Base-by-base conservation (phyloP, 192 early-diverging fungal species). In the Rhizophagus clarus region DNA sequence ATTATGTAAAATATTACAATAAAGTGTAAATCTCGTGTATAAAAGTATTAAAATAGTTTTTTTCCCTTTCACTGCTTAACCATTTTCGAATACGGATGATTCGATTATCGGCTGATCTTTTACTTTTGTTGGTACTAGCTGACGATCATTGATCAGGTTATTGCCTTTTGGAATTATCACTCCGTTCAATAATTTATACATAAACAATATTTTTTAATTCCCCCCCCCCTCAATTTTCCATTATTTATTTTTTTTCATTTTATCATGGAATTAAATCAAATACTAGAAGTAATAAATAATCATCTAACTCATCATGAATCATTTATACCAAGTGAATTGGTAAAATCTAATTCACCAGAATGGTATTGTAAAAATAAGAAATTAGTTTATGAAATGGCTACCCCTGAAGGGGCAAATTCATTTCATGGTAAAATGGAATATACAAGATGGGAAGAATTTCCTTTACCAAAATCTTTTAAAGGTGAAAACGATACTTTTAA, bases 351-450 rank as follows among this genome's bases (percentile, higher is more conserved):
- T n/a, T 62, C 75, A 64, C 75, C 75, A 37, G 2, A 12, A 61
- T 77, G 75, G 75, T 47, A n/a, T 45, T 77, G 75, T 26, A 10
- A 62, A 24, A 77, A 77, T 63, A 77, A 77, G 34, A 77, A 40
- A 77, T 20, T 77, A 40, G 61, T 77, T 9, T 77, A 77, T 42
- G 26, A 77, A 10, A 31, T 77, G 28, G 22, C 75, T 37, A 64
- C 61, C 61, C 75, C 75, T 4, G 17, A 77, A n/a, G 37, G n/a
- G 31, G 61, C 60, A 17, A 62, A 77, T n/a, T 77, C 75, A 28
- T 77, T 77, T 77, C 62, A 66, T 45, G 75, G 75, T 45, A 62
- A 20, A 17, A n/a, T 77, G 24, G 31, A 77, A 42, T 77, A 77
- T 66, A 42, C 75, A 10, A 61, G 61, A 7, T 77, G 75, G 75